Conservation (phyloP, 73 alveolate species). For the Paramecium caudatum region DNA sequence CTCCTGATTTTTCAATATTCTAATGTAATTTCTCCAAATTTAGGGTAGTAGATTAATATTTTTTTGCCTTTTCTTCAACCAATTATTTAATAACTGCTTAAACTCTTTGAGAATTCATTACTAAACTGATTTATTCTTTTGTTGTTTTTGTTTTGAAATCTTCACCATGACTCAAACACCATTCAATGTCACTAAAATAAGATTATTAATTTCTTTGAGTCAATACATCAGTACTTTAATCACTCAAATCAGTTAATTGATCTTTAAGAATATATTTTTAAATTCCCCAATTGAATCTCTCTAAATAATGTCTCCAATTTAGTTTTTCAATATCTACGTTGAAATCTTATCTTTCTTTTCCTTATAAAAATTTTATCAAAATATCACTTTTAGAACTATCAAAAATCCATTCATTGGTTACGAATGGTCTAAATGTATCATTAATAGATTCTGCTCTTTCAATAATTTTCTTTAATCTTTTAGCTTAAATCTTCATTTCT, state of each 20-base stretch:
- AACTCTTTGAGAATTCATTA: slow-evolving; percentile 78
- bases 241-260: slow-evolving; percentile 80
- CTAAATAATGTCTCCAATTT: slow-evolving; percentile 87
- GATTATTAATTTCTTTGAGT: slow-evolving; percentile 61
- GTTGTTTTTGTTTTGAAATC: slow-evolving; percentile 72
- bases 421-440: slow-evolving; percentile 78
- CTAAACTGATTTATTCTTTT: slow-evolving; percentile 73
- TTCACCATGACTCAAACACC: slow-evolving; percentile 80
- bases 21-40: slow-evolving; percentile 68
- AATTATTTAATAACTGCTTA: slow-evolving; percentile 80
- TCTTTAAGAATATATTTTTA: slow-evolving; percentile 87
- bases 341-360: slow-evolving; percentile 77
- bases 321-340: slow-evolving; percentile 83
- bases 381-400: slow-evolving; percentile 76
- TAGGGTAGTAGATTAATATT: slow-evolving; percentile 67
- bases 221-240: slow-evolving; percentile 79
- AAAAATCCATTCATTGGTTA: slow-evolving; percentile 88
- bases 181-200: slow-evolving; percentile 82
- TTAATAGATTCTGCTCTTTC: slow-evolving; percentile 82
- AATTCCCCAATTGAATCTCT: slow-evolving; percentile 87
- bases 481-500: slow-evolving; percentile 79
- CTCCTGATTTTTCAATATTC: slow-evolving; percentile 77
- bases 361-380: slow-evolving; percentile 50
- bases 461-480: slow-evolving; percentile 78
- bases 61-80: slow-evolving; percentile 75